phyloP scores from a whole-genome alignment of 345 rosid species.

The Corchorus capsularis region DNA sequence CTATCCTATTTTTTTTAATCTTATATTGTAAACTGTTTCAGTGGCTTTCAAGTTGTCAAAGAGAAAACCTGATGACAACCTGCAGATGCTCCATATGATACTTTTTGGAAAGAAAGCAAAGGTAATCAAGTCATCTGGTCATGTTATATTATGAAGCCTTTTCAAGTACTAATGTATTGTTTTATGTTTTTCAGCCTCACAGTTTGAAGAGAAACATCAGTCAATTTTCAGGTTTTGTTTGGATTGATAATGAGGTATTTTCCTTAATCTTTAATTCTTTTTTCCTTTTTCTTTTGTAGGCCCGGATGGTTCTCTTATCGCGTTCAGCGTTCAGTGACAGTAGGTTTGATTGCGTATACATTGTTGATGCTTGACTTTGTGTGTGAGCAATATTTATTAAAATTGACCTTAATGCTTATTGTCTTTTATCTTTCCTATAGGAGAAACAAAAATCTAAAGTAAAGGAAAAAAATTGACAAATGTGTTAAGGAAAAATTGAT shows the following conservation, averaged over 20 bases:
- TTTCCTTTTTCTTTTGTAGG: not conserved
- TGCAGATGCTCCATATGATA: conserved; percentile 70
- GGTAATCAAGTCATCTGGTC: conserved; percentile 40
- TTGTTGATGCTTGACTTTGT: not conserved
- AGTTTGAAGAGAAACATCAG: conserved; percentile 81
- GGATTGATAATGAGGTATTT: conserved; percentile 85
- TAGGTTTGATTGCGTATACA: not conserved
- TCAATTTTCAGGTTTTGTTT: conserved; percentile 90
- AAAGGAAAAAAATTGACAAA: conserved; percentile 88
- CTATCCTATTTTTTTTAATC: conserved; percentile 24
- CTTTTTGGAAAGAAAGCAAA: conserved; percentile 97
- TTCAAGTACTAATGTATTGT: not conserved
- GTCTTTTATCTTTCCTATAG: conserved; percentile 30
- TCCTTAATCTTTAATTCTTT: conserved; percentile 14
- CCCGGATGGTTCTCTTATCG: conserved; percentile 18
- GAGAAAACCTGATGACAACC: conserved; percentile 90
- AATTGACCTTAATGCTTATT: conserved; percentile 7
- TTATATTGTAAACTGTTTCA: conserved; percentile 48
- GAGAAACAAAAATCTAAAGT: conserved; percentile 78
- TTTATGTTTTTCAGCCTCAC: conserved; percentile 55
- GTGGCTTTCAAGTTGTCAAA: conserved; percentile 96
- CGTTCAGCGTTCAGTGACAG: not conserved
- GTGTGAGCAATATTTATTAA: not conserved
- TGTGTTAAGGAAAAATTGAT: conserved; percentile 84
- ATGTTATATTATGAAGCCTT: conserved; percentile 10